Percentiles rank a stretch among this genome's conserved stretches.
phyloP scores from a whole-genome alignment of 2,329 filamentous ascomycete genomes.

The Calonectria hongkongensis region DNA sequence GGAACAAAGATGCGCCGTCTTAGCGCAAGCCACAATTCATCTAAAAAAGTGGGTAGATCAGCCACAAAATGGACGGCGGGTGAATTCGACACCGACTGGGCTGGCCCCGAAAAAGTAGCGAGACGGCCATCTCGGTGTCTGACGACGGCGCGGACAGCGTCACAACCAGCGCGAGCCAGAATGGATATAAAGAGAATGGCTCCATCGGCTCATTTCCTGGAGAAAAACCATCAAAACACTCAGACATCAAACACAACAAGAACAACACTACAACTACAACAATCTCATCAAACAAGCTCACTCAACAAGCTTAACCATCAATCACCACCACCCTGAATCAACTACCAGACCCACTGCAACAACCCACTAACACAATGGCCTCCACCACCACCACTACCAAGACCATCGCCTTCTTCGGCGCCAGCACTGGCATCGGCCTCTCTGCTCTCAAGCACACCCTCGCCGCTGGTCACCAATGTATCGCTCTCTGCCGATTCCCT shows the following conservation, averaged over 20 bases:
- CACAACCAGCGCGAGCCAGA: neutral
- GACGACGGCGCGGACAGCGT: neutral
- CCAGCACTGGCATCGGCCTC: conserved; percentile 70
- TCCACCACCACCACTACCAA: conserved; percentile 49
- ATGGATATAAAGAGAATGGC: conserved; percentile 10
- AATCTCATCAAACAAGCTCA: neutral
- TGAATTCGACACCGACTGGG: neutral
- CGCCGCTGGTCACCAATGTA: conserved; percentile 62
- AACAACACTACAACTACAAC: neutral
- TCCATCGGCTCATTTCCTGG: neutral
- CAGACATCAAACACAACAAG: neutral
- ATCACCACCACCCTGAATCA: neutral
- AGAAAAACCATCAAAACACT: neutral
- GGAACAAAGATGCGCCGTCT: conserved; percentile 1
- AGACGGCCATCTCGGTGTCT: conserved; percentile 1
- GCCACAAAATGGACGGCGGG: neutral
- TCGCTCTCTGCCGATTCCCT: conserved; percentile 64
- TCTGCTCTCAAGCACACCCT: conserved; percentile 67
- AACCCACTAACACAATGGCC: conserved; percentile 18
- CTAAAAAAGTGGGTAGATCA: neutral
- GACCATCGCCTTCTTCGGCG: conserved; percentile 72
- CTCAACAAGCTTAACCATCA: neutral
- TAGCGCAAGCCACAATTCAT: conserved; percentile 6
- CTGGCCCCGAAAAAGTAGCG: conserved; percentile 12
- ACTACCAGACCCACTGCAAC: neutral